phyloP scores from a whole-genome alignment of 2,329 filamentous ascomycete genomes.

The Fusarium metavorans region DNA sequence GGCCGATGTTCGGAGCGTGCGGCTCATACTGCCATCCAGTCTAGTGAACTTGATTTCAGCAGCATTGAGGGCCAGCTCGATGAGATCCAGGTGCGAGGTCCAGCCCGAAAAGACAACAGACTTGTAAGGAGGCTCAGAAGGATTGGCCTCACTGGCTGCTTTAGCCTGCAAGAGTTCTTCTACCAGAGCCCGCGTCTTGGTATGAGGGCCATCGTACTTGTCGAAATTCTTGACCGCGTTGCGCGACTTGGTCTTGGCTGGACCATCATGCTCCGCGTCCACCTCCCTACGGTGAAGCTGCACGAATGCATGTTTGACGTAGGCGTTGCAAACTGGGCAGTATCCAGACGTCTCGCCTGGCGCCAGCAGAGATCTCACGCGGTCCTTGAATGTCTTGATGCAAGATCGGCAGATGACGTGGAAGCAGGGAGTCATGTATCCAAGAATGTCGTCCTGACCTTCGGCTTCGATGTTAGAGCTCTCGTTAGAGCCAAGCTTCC shows the following conservation, averaged over 20 bases:
- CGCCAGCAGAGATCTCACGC: slow-evolving; percentile 57
- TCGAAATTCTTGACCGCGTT: slow-evolving; percentile 67
- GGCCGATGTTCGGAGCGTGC: slow-evolving; percentile 77
- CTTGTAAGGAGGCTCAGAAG: slow-evolving; percentile 82
- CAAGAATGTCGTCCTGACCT: slow-evolving; percentile 73
- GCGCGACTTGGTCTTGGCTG: slow-evolving; percentile 53
- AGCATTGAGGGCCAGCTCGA: slow-evolving; percentile 81
- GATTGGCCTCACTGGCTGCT: slow-evolving; percentile 69
- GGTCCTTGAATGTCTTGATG: slow-evolving; percentile 69
- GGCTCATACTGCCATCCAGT: slow-evolving; percentile 91
- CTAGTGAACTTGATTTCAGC: slow-evolving; percentile 77
- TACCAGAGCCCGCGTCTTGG: slow-evolving; percentile 88
- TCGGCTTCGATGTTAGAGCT: slow-evolving; percentile 69
- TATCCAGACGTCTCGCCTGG: slow-evolving; percentile 57
- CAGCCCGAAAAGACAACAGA: slow-evolving; percentile 97
- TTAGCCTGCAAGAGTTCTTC: slow-evolving; percentile 77
- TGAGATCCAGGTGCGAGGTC: slow-evolving; percentile 94
- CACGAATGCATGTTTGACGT: slow-evolving; percentile 74
- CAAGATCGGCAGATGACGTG: slow-evolving; percentile 86
- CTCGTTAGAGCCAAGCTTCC: slow-evolving; percentile 69
- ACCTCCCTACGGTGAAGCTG: slow-evolving; percentile 74
- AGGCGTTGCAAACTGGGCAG: slow-evolving; percentile 77
- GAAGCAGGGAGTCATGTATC: slow-evolving; percentile 87
- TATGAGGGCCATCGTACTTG: slow-evolving; percentile 87
- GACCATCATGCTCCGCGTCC: slow-evolving; percentile 67